Conservation (phyloP, 306 rosid species). For the Pterocarpus santalinus region DNA sequence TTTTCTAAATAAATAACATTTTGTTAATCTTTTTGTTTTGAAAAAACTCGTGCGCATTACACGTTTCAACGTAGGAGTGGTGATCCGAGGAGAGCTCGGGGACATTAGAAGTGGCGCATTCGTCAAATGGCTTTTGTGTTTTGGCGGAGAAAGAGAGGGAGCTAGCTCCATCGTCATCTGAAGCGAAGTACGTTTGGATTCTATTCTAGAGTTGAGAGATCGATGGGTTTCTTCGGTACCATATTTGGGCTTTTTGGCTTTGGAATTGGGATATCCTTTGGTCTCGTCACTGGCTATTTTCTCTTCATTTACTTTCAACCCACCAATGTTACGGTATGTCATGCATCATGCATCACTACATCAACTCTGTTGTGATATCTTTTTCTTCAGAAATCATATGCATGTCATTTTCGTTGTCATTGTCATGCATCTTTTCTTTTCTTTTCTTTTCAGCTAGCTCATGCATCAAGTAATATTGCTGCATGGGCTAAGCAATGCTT, state of each 20-base stretch:
- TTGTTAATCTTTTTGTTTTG: not conserved
- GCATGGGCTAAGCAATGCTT: too few species aligned
- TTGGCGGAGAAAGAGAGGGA: not conserved
- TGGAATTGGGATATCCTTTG: conserved; percentile 81
- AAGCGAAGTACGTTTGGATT: not conserved
- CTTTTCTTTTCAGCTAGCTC: too few species aligned
- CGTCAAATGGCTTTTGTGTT: conserved; percentile 29
- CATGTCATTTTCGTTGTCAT: not conserved
- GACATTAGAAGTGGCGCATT: conserved; percentile 32
- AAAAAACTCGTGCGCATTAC: not conserved
- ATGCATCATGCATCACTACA: not conserved
- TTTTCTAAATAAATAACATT: not conserved
- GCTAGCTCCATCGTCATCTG: not conserved
- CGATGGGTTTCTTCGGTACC: conserved; percentile 82
- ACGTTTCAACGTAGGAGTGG: conserved; percentile 30
- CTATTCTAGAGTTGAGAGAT: conserved; percentile 29
- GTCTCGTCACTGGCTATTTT: conserved; percentile 81
- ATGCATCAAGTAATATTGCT: too few species aligned
- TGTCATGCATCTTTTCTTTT: not conserved
- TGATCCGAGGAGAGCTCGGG: conserved; percentile 53
- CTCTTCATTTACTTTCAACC: conserved; percentile 80
- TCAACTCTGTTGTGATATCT: not conserved
- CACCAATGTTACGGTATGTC: conserved; percentile 65
- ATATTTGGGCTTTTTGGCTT: conserved; percentile 81
- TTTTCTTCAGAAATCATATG: not conserved